Conservation (phyloP, 164 flowering plant genomes). For the Chimonanthus praecox region DNA sequence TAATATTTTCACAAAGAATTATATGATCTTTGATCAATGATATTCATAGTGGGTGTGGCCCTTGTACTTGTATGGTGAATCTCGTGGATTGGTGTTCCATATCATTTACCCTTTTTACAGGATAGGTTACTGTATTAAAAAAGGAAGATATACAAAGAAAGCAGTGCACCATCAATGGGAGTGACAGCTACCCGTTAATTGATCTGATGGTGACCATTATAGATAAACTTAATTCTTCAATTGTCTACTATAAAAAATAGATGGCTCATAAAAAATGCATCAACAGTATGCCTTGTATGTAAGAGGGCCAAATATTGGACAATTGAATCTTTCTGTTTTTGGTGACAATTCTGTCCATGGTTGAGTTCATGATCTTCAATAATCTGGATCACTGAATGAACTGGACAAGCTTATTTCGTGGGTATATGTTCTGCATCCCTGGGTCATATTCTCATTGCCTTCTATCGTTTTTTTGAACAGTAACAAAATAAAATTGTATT, state of each 20-base stretch:
- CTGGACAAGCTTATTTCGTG: too few relatives aligned
- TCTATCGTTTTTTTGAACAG: too few relatives aligned
- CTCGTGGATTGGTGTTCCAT: not conserved
- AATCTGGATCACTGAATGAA: too few relatives aligned
- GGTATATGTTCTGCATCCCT: too few relatives aligned
- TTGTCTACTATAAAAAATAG: not conserved
- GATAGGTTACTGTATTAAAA: not conserved
- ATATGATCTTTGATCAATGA: not conserved
- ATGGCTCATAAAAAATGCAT: too few relatives aligned
- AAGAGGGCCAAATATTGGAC: not conserved
- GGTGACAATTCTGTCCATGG: not conserved
- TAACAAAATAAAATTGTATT: too few relatives aligned
- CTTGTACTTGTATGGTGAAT: not conserved
- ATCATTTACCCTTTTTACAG: not conserved
- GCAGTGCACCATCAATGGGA: too few relatives aligned
- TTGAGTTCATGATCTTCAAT: not conserved
- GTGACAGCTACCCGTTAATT: too few relatives aligned
- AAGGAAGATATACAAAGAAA: not conserved
- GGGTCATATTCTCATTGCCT: too few relatives aligned
- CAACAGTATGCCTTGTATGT: not conserved
- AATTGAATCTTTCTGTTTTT: not conserved
- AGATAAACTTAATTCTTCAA: not conserved
- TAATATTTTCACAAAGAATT: conserved; percentile 4
- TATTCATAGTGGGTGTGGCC: not conserved
- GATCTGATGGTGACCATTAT: not conserved